Conservation (phyloP, 108 stramenopile species). For the Epithemia pelagica region DNA sequence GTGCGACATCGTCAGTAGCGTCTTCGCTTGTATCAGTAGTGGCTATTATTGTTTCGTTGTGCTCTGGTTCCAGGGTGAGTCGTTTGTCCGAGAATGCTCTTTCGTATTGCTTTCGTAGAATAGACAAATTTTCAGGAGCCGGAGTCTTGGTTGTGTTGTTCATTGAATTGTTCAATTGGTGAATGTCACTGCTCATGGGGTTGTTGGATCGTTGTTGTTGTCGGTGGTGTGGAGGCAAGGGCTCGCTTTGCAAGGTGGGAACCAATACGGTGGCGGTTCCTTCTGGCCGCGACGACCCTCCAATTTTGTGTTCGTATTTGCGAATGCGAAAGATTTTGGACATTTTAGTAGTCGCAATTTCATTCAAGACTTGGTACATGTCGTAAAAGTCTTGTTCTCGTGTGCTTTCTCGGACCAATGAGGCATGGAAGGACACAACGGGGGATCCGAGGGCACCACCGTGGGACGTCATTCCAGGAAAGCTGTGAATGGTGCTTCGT, state of each 20-base stretch:
- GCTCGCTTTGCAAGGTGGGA: background rate
- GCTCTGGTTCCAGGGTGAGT: background rate
- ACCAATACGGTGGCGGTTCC: too few species aligned
- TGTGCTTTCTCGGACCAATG: slow-evolving; percentile 2
- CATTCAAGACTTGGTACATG: slow-evolving; percentile 7
- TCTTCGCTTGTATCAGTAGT: background rate
- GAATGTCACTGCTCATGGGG: background rate
- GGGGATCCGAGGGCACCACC: too few species aligned
- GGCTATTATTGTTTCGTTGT: background rate
- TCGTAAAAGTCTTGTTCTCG: slow-evolving; percentile 1
- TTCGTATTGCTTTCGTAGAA: background rate
- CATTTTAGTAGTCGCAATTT: slow-evolving; percentile 1
- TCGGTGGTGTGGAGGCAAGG: background rate
- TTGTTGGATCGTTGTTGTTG: background rate
- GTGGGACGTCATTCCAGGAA: background rate
- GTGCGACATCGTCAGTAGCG: background rate
- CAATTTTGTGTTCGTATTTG: slow-evolving; percentile 14
- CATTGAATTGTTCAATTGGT: background rate
- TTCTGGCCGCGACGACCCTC: slow-evolving; percentile 8
- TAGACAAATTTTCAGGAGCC: background rate
- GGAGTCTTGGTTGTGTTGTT: too few species aligned
- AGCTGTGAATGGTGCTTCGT: background rate
- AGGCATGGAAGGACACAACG: slow-evolving; percentile 2
- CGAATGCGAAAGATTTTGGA: slow-evolving; percentile 5
- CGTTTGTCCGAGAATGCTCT: background rate